phyloP scores from a whole-genome alignment of 2,329 filamentous ascomycete species.

The Coniochaeta prunicola region DNA sequence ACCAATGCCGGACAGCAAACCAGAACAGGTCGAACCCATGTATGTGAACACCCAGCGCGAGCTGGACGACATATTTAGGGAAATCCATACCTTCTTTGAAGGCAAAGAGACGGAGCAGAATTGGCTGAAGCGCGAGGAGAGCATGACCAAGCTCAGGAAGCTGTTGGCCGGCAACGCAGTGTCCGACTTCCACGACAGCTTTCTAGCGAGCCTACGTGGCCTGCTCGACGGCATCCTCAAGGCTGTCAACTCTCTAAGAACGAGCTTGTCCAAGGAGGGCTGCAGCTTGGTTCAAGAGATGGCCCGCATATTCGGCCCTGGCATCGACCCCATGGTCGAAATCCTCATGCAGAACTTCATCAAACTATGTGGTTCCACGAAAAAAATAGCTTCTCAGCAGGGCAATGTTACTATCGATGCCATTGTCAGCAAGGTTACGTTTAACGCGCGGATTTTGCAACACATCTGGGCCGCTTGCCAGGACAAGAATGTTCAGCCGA shows the following conservation, averaged over 20 bases:
- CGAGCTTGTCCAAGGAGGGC: slow-evolving; percentile 82
- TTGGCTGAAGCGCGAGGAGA: slow-evolving; percentile 82
- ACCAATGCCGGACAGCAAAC: slow-evolving; percentile 55
- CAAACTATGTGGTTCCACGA: slow-evolving; percentile 82
- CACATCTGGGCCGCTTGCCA: slow-evolving; percentile 76
- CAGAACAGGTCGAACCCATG: slow-evolving; percentile 67
- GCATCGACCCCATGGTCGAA: slow-evolving; percentile 83
- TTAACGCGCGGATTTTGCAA: slow-evolving; percentile 73
- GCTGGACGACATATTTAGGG: slow-evolving; percentile 77
- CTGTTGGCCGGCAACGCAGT: slow-evolving; percentile 79
- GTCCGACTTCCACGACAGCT: slow-evolving; percentile 65
- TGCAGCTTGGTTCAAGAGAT: slow-evolving; percentile 81
- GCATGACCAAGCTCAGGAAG: slow-evolving; percentile 65
- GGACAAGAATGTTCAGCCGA: slow-evolving; percentile 89
- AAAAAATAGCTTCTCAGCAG: slow-evolving; percentile 84
- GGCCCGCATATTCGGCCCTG: slow-evolving; percentile 66
- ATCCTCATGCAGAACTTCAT: slow-evolving; percentile 82
- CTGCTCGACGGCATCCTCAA: slow-evolving; percentile 87
- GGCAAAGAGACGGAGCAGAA: slow-evolving; percentile 87
- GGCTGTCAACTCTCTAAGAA: slow-evolving; percentile 72
- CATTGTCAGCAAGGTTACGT: slow-evolving; percentile 73
- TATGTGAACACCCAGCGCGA: slow-evolving; percentile 81
- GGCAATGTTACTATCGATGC: slow-evolving; percentile 75
- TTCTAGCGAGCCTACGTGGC: slow-evolving; percentile 62
- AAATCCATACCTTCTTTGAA: slow-evolving; percentile 77